These are phyloP conservation scores for Tulasnella sp. DNA, from an alignment of 768 basidiomycete genomes.

Conservation along the genomic window DNA sequence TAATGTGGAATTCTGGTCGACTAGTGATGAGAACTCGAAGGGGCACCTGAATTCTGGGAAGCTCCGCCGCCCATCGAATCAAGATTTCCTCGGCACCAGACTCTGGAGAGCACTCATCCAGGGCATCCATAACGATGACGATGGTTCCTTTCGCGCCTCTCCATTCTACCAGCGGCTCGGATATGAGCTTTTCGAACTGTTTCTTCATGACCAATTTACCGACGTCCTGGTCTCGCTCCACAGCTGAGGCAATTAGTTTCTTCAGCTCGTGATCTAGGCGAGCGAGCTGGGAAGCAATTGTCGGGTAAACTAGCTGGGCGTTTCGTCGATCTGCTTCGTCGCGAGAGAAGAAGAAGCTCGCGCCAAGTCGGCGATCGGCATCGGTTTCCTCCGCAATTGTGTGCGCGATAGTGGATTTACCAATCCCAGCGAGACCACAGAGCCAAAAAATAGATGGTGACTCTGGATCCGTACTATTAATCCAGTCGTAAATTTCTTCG, in stretches of 20 bases:
- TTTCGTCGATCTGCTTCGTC: constrained; percentile 31
- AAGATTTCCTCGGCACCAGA: constrained; percentile 31
- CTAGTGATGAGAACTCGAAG: constrained; percentile 41
- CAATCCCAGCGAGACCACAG: constrained; percentile 40
- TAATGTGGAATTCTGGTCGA: constrained; percentile 37
- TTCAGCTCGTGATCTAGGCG: constrained; percentile 25
- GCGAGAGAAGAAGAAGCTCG: constrained; percentile 40
- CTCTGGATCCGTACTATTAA: neutral
- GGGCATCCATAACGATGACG: constrained; percentile 41
- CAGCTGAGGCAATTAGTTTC: constrained; percentile 17
- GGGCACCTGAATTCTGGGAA: constrained; percentile 34
- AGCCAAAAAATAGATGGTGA: constrained; percentile 36
- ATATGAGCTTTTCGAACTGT: constrained; percentile 33
- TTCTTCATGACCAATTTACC: constrained; percentile 30
- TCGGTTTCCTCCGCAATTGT: constrained; percentile 37
- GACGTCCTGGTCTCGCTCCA: constrained; percentile 19
- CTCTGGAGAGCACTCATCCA: constrained; percentile 39
- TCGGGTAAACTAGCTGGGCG: constrained; percentile 37
- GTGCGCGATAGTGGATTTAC: constrained; percentile 44
- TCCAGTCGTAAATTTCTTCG: neutral
- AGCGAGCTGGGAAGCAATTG: constrained; percentile 40
- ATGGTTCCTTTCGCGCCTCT: constrained; percentile 27
- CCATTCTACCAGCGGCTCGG: constrained; percentile 15
- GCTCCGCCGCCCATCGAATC: constrained; percentile 32
- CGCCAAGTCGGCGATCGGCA: constrained; percentile 36